Evolutionary conservation across 176 grass and related monocot genomes (phyloP), one percentile per base, ranked within the genome.

Genomic region (Hordeum marinum): DNA sequence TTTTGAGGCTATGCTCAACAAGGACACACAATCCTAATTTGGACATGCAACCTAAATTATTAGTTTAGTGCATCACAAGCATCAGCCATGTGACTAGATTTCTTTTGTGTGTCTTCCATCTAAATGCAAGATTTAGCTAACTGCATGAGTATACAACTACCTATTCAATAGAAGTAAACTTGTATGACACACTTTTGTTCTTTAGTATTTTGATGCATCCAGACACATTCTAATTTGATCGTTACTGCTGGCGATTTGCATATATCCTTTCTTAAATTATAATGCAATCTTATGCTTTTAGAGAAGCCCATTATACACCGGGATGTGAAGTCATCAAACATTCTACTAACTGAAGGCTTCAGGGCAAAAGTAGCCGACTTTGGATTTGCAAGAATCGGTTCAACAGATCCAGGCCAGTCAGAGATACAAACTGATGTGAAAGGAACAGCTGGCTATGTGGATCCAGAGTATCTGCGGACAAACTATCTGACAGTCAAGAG

Each of bases 301-400:
- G 96, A 96, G 90, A 96, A 94, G 67, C 94, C 87, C 43, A 94
- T 99, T 87, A 96, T 99, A 78, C 96, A 99, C 82, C 84, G 96
- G 45, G 96, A 99, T 80, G 93, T 99, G 35, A 96, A 94, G 90
- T 92, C 96, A 36, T 94, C 91, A 42, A 99, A 96, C 72, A 99
- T 99, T 87, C 81, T 99, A 74, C 89, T 99, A 39, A 99, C 82
- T 12, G 88, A 96, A 79, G 76, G 85, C 61, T 90, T 96, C n/a
- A 87, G 81, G 84, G 96, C 93, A 75, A 99, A 99, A 88, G 96
- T 99, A 61, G 86, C 91, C 18, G 96, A 99, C 79, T 99, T 99
- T n/a, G 96, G 96, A 42, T 94, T 99, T 64, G 96, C 96, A 76
- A 92, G 88, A 90, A 88, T 84, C 31, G 96, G 96, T 78, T 82